Conservation (phyloP, 1,139 yeast genomes). For the Oligophagozyma castellii region DNA sequence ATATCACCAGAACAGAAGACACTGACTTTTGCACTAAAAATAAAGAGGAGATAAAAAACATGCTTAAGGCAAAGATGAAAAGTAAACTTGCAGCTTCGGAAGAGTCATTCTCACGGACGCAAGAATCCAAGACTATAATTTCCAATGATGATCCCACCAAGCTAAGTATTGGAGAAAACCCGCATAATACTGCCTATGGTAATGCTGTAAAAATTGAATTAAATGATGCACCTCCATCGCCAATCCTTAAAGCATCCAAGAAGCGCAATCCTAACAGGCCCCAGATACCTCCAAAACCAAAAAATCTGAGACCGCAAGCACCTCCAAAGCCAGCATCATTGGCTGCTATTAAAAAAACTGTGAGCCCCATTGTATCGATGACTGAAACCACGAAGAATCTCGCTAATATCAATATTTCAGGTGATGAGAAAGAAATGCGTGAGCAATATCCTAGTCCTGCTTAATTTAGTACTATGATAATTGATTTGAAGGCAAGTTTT, state of each 20-base stretch:
- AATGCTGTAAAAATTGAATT: too few species aligned
- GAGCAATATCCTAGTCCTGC: slow-evolving; percentile 11
- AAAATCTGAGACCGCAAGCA: slow-evolving; percentile 14
- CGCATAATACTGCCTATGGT: too few species aligned
- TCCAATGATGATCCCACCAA: slow-evolving; percentile 3
- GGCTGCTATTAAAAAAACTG: slow-evolving; percentile 6
- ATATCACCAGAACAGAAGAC: not conserved
- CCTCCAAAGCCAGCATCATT: slow-evolving; percentile 20
- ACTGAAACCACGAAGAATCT: slow-evolving; percentile 5
- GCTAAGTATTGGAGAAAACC: too few species aligned
- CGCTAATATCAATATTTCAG: slow-evolving; percentile 8
- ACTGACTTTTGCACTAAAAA: not conserved
- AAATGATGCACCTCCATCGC: too few species aligned
- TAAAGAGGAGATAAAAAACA: slow-evolving; percentile 2
- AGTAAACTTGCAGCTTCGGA: slow-evolving; percentile 2
- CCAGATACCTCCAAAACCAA: slow-evolving; percentile 19
- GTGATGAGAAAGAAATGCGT: slow-evolving; percentile 9
- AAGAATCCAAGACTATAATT: slow-evolving; percentile 2
- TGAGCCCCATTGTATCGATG: not conserved
- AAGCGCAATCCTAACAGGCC: too few species aligned
- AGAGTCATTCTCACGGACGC: slow-evolving; percentile 1
- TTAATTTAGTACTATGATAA: too few species aligned
- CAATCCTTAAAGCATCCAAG: too few species aligned
- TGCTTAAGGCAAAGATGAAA: slow-evolving; percentile 2
- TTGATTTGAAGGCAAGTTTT: too few species aligned